phyloP scores from a whole-genome alignment of 2,329 filamentous ascomycete species.

The Penicillium sp. region DNA sequence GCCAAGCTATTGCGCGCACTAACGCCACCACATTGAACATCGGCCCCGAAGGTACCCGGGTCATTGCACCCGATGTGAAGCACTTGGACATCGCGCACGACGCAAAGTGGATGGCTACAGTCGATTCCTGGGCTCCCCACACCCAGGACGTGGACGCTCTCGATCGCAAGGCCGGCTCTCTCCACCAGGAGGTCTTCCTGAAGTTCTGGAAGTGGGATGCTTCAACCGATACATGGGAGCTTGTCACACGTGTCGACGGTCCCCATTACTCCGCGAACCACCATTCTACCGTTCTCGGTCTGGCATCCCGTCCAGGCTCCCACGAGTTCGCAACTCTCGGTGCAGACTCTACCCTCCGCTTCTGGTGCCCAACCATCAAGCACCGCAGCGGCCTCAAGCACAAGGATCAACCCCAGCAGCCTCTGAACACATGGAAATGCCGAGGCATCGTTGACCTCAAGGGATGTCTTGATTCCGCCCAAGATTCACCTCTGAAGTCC shows the following conservation, averaged over 20 bases:
- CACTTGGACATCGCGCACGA: constrained; percentile 76
- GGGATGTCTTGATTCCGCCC: constrained; percentile 32
- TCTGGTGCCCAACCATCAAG: constrained; percentile 77
- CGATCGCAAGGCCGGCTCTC: constrained; percentile 28
- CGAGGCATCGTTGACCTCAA: constrained; percentile 56
- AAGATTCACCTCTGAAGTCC: constrained; percentile 45
- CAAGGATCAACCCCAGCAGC: constrained; percentile 47
- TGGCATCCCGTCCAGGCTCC: constrained; percentile 69
- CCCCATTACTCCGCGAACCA: constrained; percentile 67
- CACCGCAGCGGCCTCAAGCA: constrained; percentile 68
- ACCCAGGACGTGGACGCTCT: constrained; percentile 66
- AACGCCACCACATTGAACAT: constrained; percentile 81
- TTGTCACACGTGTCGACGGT: constrained; percentile 80
- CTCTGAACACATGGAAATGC: constrained; percentile 74
- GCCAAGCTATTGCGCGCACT: constrained; percentile 85
- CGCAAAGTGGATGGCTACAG: constrained; percentile 85
- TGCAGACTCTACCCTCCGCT: constrained; percentile 72
- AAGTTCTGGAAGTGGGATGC: constrained; percentile 83
- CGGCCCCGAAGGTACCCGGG: constrained; percentile 68
- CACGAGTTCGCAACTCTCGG: constrained; percentile 83
- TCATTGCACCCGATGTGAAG: constrained; percentile 77
- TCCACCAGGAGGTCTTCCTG: constrained; percentile 69
- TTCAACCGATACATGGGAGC: constrained; percentile 63
- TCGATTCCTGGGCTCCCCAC: constrained; percentile 87
- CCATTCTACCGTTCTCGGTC: constrained; percentile 65